Evolutionary conservation across 371 early-diverging fungal species (phyloP).

Genomic region (Furculomyces boomerangus): DNA sequence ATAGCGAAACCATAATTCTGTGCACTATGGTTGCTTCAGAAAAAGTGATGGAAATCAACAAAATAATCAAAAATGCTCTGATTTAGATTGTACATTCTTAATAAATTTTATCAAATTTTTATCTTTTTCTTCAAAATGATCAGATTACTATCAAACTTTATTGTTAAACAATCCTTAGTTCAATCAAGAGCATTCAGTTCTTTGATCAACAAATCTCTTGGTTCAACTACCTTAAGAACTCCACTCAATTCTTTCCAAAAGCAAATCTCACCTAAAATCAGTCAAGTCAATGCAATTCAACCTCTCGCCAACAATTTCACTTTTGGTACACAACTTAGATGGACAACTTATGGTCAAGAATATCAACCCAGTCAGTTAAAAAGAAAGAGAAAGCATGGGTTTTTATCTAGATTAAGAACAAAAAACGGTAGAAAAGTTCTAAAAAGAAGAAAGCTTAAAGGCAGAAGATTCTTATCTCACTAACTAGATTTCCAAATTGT

Average conservation of each 20-base stretch:
- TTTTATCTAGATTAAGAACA: constrained; percentile 60
- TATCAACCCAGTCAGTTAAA: constrained; percentile 84
- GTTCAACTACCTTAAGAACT: too few species aligned
- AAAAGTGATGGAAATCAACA: constrained; percentile 18
- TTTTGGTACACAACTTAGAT: constrained; percentile 60
- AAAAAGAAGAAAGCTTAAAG: constrained; percentile 57
- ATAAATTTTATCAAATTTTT: too few species aligned
- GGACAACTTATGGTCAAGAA: constrained; percentile 64
- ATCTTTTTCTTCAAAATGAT: too few species aligned
- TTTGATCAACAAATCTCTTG: too few species aligned
- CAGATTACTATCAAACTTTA: too few species aligned
- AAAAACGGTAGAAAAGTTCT: constrained; percentile 63
- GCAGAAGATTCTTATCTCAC: constrained; percentile 65
- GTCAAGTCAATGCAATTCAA: too few species aligned
- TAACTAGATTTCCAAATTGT: constrained; percentile 16
- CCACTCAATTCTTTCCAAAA: too few species aligned
- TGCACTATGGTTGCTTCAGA: constrained; percentile 16
- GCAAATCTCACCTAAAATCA: too few species aligned
- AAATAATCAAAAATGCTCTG: constrained; percentile 15
- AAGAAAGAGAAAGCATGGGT: constrained; percentile 85
- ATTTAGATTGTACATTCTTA: too few species aligned
- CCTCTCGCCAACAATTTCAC: too few species aligned
- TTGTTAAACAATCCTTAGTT: too few species aligned
- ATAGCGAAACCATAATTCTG: constrained; percentile 11
- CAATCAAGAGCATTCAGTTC: too few species aligned